Conservation (phyloP, 2,329 filamentous ascomycete species). For the Colletotrichum somersetense region DNA sequence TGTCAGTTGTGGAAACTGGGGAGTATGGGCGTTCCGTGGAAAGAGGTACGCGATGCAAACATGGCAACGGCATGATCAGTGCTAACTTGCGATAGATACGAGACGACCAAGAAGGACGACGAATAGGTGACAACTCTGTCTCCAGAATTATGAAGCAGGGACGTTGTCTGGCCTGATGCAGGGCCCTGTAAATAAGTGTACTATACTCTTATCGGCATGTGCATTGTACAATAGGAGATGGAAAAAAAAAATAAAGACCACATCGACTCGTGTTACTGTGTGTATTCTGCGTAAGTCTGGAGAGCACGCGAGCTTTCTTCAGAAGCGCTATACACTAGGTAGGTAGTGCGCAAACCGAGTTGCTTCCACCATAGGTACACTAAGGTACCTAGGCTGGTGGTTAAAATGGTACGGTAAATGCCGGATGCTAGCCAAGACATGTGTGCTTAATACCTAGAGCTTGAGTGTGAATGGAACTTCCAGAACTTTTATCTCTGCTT, state of each 20-base stretch:
- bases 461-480: neutral
- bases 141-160: neutral
- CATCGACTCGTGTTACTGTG: conserved; percentile 14
- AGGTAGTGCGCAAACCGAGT: neutral
- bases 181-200: conserved; percentile 41
- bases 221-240: conserved; percentile 36
- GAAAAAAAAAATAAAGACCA: conserved; percentile 20
- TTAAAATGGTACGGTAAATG: neutral
- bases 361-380: neutral
- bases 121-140: conserved; percentile 16
- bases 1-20: conserved; percentile 96
- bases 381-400: neutral
- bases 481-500: neutral
- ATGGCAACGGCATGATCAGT: neutral
- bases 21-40: conserved; percentile 95
- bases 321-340: neutral
- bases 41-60: conserved; percentile 77
- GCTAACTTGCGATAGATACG: conserved; percentile 65
- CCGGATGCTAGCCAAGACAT: neutral
- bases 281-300: neutral
- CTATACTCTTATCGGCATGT: conserved; percentile 36
- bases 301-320: neutral
- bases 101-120: conserved; percentile 69
- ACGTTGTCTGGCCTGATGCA: conserved; percentile 3
- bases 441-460: too few species aligned